phyloP scores from a whole-genome alignment of 2,329 filamentous ascomycete genomes.

The Delphinella strobiligena region DNA sequence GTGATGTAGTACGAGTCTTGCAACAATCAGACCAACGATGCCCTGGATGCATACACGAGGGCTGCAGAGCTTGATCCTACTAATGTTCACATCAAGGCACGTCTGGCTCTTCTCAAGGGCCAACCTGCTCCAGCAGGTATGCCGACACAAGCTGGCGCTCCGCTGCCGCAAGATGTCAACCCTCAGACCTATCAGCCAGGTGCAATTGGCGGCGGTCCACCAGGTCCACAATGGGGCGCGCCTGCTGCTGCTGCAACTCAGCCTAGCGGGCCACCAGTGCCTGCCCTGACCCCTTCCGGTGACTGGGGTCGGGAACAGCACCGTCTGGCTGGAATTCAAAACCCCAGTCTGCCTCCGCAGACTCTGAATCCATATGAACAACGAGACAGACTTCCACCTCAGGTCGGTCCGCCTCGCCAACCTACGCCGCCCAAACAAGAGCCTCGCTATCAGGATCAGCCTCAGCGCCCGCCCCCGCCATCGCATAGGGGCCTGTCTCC shows the following conservation, averaged over 20 bases:
- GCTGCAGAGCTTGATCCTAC: conserved; percentile 86
- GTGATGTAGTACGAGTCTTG: conserved; percentile 76
- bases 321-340: conserved; percentile 66
- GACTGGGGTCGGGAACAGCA: conserved; percentile 46
- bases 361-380: conserved; percentile 74
- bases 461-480: conserved; percentile 31
- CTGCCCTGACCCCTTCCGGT: conserved; percentile 39
- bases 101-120: conserved; percentile 77
- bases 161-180: conserved; percentile 92
- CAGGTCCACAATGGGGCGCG: conserved; percentile 80
- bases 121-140: conserved; percentile 53
- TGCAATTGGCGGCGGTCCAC: conserved; percentile 63
- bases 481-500: conserved; percentile 43
- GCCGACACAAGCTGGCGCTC: conserved; percentile 59
- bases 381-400: conserved; percentile 54
- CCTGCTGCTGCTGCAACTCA: conserved; percentile 44
- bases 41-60: conserved; percentile 86
- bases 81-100: conserved; percentile 93
- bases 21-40: conserved; percentile 96
- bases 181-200: conserved; percentile 72
- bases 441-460: conserved; percentile 35
- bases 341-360: conserved; percentile 46
- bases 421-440: conserved; percentile 54
- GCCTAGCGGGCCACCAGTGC: conserved; percentile 52
- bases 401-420: conserved; percentile 53